phyloP scores from a whole-genome alignment of 169 alveolate genomes.

The Cardiosporidium cionae region DNA sequence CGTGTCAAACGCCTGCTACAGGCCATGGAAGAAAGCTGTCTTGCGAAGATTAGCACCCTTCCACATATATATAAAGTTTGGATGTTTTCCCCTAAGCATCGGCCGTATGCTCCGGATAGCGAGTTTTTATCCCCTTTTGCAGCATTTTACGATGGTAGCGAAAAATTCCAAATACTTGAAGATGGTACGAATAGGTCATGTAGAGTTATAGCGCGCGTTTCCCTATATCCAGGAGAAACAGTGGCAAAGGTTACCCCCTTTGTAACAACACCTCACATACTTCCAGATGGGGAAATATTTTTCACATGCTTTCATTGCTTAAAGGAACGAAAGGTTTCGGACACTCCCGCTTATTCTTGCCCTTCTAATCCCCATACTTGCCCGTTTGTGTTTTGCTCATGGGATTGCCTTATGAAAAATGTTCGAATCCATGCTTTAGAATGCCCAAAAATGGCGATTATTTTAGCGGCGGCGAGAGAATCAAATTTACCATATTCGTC shows the following conservation, averaged over 20 bases:
- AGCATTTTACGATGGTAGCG: no score
- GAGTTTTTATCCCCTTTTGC: no score
- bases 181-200: no score
- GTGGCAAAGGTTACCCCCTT: background rate
- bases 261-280: background rate
- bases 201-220: background rate
- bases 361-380: conserved; percentile 74
- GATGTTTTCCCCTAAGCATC: no score
- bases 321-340: conserved; percentile 54
- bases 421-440: conserved; percentile 69
- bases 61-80: background rate
- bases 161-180: no score
- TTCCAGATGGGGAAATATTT: conserved; percentile 9
- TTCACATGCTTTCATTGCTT: conserved; percentile 75
- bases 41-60: background rate
- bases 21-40: background rate
- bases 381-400: conserved; percentile 68
- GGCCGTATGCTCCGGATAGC: no score
- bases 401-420: conserved; percentile 66
- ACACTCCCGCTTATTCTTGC: no score
- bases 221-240: background rate
- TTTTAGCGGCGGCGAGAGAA: conserved; percentile 53
- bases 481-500: conserved; percentile 30
- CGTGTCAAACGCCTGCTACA: background rate
- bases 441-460: conserved; percentile 51